phyloP scores from a whole-genome alignment of 2,329 filamentous ascomycete species.

The Dryadomyces quercivorus region DNA sequence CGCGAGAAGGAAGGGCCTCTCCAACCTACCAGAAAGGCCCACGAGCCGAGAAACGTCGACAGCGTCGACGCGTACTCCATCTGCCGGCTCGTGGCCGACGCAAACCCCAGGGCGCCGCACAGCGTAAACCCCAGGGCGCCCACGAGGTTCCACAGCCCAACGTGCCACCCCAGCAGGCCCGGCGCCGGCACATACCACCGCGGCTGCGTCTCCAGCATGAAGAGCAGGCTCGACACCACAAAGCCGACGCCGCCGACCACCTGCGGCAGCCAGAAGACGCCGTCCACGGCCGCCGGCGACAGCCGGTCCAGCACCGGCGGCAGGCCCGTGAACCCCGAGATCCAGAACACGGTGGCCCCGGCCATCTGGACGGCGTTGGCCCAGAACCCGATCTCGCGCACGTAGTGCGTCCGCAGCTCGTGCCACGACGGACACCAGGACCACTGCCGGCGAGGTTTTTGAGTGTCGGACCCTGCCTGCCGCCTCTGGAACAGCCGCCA shows the following conservation, averaged over 20 bases:
- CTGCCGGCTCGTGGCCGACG: slow-evolving; percentile 21
- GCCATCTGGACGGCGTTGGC: slow-evolving; percentile 43
- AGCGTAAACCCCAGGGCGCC: slow-evolving; percentile 52
- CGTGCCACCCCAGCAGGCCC: slow-evolving; percentile 50
- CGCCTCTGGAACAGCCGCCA: neutral
- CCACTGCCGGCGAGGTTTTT: slow-evolving; percentile 27
- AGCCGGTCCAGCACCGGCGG: slow-evolving; percentile 42
- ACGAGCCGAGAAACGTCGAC: slow-evolving; percentile 36
- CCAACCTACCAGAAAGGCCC: slow-evolving; percentile 30
- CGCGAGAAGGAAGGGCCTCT: neutral
- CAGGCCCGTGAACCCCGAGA: slow-evolving; percentile 47
- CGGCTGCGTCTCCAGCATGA: slow-evolving; percentile 54
- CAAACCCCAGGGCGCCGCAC: slow-evolving; percentile 44
- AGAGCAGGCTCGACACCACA: slow-evolving; percentile 43
- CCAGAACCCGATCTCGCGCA: slow-evolving; percentile 50
- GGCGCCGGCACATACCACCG: slow-evolving; percentile 49
- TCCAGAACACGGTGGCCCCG: slow-evolving; percentile 52
- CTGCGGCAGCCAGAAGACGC: slow-evolving; percentile 50
- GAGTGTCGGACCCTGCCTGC: too few relatives aligned
- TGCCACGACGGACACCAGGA: slow-evolving; percentile 46
- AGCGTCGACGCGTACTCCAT: slow-evolving; percentile 35
- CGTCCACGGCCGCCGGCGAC: slow-evolving; percentile 31
- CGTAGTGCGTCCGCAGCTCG: slow-evolving; percentile 46
- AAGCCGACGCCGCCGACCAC: slow-evolving; percentile 52
- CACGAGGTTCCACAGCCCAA: slow-evolving; percentile 53